phyloP scores from a whole-genome alignment of 108 stramenopile genomes.

The Epithemia pelagica region DNA sequence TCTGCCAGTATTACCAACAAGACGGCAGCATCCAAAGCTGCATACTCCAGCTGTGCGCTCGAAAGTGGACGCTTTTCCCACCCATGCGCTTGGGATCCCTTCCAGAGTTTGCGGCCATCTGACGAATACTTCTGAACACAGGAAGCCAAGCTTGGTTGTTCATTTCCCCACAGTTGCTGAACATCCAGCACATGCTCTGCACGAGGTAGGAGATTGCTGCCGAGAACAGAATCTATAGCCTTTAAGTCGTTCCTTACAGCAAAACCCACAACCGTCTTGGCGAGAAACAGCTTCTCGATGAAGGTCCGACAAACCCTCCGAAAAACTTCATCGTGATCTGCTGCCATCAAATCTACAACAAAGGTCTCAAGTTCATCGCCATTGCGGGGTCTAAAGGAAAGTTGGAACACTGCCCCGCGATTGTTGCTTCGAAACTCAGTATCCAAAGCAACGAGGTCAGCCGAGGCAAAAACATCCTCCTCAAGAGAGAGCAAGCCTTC shows the following conservation, averaged over 20 bases:
- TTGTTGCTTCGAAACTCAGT: background rate
- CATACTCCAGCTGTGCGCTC: slow-evolving; percentile 32
- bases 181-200: background rate
- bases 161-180: background rate
- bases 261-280: background rate
- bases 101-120: background rate
- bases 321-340: background rate
- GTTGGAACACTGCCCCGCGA: background rate
- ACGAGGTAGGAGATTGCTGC: background rate
- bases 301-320: background rate
- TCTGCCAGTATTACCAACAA: slow-evolving; percentile 23
- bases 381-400: background rate
- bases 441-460: background rate
- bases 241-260: background rate
- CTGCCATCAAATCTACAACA: background rate
- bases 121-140: background rate
- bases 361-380: background rate
- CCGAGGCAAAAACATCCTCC: background rate
- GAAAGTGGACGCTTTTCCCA: slow-evolving; percentile 36
- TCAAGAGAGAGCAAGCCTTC: background rate
- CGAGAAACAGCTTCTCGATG: background rate
- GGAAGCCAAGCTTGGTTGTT: background rate
- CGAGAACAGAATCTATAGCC: background rate
- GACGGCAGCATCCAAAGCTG: slow-evolving; percentile 41
- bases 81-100: background rate